phyloP scores from a whole-genome alignment of 1,139 yeast species.

The Pichia sp. region DNA sequence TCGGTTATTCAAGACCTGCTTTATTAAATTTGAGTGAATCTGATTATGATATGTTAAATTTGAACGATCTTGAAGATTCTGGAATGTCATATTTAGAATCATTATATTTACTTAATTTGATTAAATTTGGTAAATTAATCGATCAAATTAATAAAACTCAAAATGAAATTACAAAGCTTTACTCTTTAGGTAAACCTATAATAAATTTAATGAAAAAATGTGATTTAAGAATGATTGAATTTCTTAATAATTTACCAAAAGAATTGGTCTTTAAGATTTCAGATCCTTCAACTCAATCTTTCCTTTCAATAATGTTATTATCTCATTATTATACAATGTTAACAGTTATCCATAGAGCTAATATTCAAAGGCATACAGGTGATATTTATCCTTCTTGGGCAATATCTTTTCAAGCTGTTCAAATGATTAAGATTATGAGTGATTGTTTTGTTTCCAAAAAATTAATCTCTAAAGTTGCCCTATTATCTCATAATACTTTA shows the following conservation, averaged over 20 bases:
- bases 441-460: conserved; percentile 50
- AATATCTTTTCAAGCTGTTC: conserved; percentile 77
- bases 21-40: conserved; percentile 67
- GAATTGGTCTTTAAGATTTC: conserved; percentile 56
- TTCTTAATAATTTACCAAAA: conserved; percentile 66
- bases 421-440: conserved; percentile 64
- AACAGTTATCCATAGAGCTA: conserved; percentile 66
- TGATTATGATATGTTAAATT: conserved; percentile 66
- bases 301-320: conserved; percentile 56
- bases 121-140: conserved; percentile 66
- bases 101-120: conserved; percentile 53
- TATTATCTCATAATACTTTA: conserved; percentile 45
- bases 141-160: conserved; percentile 68
- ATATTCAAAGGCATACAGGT: conserved; percentile 46
- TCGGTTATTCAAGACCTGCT: conserved; percentile 71
- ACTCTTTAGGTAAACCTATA: conserved; percentile 10
- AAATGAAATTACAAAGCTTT: conserved; percentile 35
- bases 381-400: conserved; percentile 75
- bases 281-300: conserved; percentile 43
- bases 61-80: conserved; percentile 53
- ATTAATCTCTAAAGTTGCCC: conserved; percentile 46
- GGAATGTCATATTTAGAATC: conserved; percentile 43
- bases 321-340: conserved; percentile 69
- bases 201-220: conserved; percentile 47
- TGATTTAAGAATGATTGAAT: conserved; percentile 72